Evolutionary conservation across 2,329 filamentous ascomycete species (phyloP), one percentile per base, ranked within the genome.

Genomic region (Neofusicoccum sp.): DNA sequence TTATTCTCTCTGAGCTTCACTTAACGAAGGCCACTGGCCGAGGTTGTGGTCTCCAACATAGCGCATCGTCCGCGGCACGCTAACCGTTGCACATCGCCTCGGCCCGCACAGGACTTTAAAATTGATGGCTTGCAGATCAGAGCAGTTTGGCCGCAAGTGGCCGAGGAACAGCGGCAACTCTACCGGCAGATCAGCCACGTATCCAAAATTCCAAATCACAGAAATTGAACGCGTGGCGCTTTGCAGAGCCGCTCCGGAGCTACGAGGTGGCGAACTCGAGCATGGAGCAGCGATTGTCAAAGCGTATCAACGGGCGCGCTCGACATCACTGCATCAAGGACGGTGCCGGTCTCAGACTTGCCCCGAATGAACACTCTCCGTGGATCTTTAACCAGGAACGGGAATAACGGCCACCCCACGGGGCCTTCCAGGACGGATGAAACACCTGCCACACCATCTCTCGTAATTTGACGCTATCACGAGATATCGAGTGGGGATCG

Each of bases 271-370:
- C 4, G 36, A 16, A 14, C 8, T 24, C 6, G 45, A 56, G 51
- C 51, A 33, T 41, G 26, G 51, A 31, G 36, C 51, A 43, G 28
- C 38, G 16, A n/a, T 31, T 56, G 51, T 38, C 51, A 56, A 56
- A 14, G 51, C 51, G 16, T 56, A 43, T 56, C 36, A 43, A 26
- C 51, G 16, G 31, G 48, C 48, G 8, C 33, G 48, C 33, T 38
- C n/a, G 48, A 7, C 31, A 38, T 33, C 51, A 30, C 51, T 41
- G 12, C n/a, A 41, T 56, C 38, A 16, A 56, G 51, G 36, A 56
- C 36, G 51, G 51, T 31, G 41, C 51, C 51, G 36, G 51, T 41
- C 36, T 30, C 51, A 43, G 38, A 24, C 26, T 43, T 56, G 26
- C 51, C 51, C 26, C 28, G 43, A 41, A 28, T 20, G n/a, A 38